phyloP scores from a whole-genome alignment of 192 early-diverging fungal genomes.

The Pecoramyces ruminantium region DNA sequence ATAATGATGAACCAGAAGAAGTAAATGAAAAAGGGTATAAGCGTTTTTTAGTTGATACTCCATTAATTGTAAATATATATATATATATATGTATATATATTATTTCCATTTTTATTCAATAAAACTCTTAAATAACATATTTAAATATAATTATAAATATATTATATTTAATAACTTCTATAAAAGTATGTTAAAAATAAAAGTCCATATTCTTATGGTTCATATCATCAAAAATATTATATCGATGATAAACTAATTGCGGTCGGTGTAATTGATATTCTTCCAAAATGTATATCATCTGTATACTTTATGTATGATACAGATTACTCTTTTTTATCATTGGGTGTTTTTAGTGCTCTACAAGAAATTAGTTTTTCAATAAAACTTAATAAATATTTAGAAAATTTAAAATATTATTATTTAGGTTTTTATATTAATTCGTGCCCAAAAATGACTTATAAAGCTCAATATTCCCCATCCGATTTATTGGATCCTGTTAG shows the following conservation, averaged over 20 bases:
- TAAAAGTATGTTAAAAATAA: background rate
- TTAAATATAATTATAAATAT: background rate
- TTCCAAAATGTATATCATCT: constrained; percentile 72
- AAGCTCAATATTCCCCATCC: constrained; percentile 71
- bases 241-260: constrained; percentile 65
- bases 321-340: constrained; percentile 46
- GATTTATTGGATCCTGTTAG: constrained; percentile 55
- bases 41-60: constrained; percentile 61
- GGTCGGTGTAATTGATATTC: constrained; percentile 80
- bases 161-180: constrained; percentile 3
- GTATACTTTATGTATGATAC: constrained; percentile 96
- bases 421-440: constrained; percentile 87
- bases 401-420: constrained; percentile 63
- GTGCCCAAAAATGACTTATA: constrained; percentile 90
- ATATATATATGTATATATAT: too few species aligned
- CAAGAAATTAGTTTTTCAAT: constrained; percentile 57
- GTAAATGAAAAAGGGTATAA: constrained; percentile 26
- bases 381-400: constrained; percentile 18
- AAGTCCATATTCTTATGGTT: constrained; percentile 24
- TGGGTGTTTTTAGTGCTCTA: constrained; percentile 77
- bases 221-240: constrained; percentile 87
- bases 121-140: too few species aligned
- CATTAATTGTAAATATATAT: constrained; percentile 35
- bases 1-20: constrained; percentile 45
- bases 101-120: too few species aligned